These are phyloP conservation scores for Nepenthes gracilis DNA, from an alignment of 148 eudicot genomes.

Conservation along the genomic window DNA sequence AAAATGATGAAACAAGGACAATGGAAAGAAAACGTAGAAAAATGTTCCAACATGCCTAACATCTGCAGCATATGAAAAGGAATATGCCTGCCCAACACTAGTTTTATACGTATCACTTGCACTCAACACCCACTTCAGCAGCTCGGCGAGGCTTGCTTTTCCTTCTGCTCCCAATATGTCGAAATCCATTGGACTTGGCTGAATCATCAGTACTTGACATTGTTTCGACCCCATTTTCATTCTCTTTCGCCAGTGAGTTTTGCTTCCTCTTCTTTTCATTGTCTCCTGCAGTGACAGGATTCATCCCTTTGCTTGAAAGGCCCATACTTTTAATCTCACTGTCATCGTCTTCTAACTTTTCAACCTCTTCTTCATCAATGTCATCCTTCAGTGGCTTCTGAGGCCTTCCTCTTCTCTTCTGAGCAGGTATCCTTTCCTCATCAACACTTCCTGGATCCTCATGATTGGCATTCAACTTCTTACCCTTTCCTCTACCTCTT, in stretches of 20 bases:
- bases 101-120: neutral
- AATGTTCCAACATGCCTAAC: no score
- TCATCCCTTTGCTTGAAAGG: neutral
- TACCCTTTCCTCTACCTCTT: conserved; percentile 10
- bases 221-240: neutral
- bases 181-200: conserved; percentile 5
- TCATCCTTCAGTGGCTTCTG: conserved; percentile 14
- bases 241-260: conserved; percentile 4
- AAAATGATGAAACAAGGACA: no score
- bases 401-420: conserved; percentile 17
- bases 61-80: neutral
- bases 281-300: neutral
- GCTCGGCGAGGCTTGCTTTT: conserved; percentile 12
- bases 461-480: conserved; percentile 4
- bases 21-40: no score
- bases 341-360: neutral
- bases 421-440: conserved; percentile 8
- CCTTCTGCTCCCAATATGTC: conserved; percentile 10
- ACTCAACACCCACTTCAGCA: conserved; percentile 10
- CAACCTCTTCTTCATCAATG: conserved; percentile 3
- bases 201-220: neutral
- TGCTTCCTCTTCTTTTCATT: conserved; percentile 10
- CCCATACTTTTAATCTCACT: neutral
- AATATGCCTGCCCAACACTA: neutral
- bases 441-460: conserved; percentile 9